Percentiles rank a stretch among this genome's conserved stretches.
phyloP scores from a whole-genome alignment of 495 filamentous ascomycete genomes.

The Lophium mytilinum region DNA sequence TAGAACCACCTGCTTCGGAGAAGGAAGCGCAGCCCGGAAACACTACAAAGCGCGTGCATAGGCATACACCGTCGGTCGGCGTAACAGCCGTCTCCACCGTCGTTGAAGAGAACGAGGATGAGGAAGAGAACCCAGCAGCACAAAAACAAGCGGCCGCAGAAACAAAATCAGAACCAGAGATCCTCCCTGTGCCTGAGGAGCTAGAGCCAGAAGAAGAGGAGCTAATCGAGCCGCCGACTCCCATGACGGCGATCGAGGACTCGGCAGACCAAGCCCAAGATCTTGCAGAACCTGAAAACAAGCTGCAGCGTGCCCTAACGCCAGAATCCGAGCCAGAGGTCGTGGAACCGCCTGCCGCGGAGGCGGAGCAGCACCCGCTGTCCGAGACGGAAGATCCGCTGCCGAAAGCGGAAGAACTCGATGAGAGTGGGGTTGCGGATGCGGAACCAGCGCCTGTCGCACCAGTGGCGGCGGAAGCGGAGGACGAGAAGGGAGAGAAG shows the following conservation, averaged over 20 bases:
- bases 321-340: background rate
- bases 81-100: conserved; percentile 20
- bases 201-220: background rate
- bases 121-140: conserved; percentile 12
- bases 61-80: conserved; percentile 21
- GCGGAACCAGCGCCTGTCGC: background rate
- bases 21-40: conserved; percentile 10
- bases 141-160: background rate
- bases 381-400: background rate
- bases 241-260: too few species aligned
- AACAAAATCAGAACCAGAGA: background rate
- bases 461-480: background rate
- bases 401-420: background rate
- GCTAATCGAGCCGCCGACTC: too few species aligned
- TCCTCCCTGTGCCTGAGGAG: background rate
- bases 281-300: background rate
- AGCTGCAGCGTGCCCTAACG: background rate
- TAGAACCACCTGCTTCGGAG: conserved; percentile 6
- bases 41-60: conserved; percentile 19
- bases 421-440: background rate
- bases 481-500: background rate
- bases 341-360: background rate
- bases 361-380: conserved; percentile 3
- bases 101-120: conserved; percentile 27
- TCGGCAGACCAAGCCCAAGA: too few species aligned